Evolutionary conservation across 148 eudicot species (phyloP), one percentile per base, ranked within the genome.

Genomic region (Nepenthes gracilis): DNA sequence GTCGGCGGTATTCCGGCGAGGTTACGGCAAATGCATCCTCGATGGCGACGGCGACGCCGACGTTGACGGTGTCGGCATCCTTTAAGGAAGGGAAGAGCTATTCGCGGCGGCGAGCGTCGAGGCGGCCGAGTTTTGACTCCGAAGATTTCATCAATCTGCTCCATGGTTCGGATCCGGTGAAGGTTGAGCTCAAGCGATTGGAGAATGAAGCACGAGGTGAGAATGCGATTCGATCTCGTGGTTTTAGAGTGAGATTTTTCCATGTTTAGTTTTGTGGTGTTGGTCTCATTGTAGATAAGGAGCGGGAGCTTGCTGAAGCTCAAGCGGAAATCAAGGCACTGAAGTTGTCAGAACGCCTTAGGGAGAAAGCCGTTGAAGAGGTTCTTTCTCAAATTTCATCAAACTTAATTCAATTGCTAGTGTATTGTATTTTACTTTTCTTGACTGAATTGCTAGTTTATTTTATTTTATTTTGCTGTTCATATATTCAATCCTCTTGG

Each of bases 81-180:
- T 84, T 86, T 63, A 80, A 77, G 72, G 95, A 86, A 55, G 81
- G 80, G 4, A 76, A 72, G 61, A 71, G 73, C 33, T 72, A 77
- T 0, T 75, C 88, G 33, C 74, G 94, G 61, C 55, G 93, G 67
- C 71, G 90, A 33, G 75, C 74, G 9, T 71, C 83, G 23, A 54
- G 80, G 36, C 69, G 93, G 60, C 92, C 96, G 14, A 91, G 97
- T 56, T 56, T 88, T 53, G 98, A 92, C 54, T 78, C 90, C 4
- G 98, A 92, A 37, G 98, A 92, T 63, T 85, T 85, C 70, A 51
- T 92, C 14, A 88, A 76, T 58, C 59, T 83, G 70, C 94, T 92
- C 34, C 98, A 92, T 61, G 98, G 96, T 5, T 92, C 98, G 81
- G 98, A 92, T 92, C 98, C 98, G 82, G 91, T 92, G 65, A 88